phyloP scores from a whole-genome alignment of 2,329 filamentous ascomycete genomes.

The Biscogniauxia sp. region DNA sequence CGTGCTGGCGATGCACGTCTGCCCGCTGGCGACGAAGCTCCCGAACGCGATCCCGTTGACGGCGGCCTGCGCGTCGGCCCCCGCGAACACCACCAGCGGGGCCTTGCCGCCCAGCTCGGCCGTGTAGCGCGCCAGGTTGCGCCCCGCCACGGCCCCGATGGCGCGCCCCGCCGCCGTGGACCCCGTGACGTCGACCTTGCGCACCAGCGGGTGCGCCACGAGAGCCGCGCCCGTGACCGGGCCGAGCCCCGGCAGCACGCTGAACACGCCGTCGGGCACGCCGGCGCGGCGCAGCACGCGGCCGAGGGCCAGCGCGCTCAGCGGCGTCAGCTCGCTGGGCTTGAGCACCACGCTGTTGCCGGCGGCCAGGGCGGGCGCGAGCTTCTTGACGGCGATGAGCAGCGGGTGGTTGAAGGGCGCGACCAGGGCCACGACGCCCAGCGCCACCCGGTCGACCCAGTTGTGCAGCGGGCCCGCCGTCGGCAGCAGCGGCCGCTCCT shows the following conservation, averaged over 20 bases:
- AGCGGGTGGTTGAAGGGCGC: constrained; percentile 60
- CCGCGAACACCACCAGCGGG: constrained; percentile 64
- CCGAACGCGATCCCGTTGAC: constrained; percentile 67
- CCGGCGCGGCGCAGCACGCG: constrained; percentile 63
- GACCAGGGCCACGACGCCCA: constrained; percentile 57
- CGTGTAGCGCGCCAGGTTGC: constrained; percentile 67
- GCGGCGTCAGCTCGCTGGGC: constrained; percentile 60
- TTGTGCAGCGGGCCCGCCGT: constrained; percentile 61
- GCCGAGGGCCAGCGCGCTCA: constrained; percentile 59
- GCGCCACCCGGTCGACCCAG: constrained; percentile 52
- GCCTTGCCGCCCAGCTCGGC: constrained; percentile 72
- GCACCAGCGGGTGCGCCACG: constrained; percentile 48
- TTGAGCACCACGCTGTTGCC: constrained; percentile 62
- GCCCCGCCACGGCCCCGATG: constrained; percentile 64
- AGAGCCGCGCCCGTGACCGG: constrained; percentile 51
- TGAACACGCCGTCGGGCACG: constrained; percentile 68
- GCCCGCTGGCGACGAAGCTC: constrained; percentile 54
- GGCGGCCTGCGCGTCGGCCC: constrained; percentile 63
- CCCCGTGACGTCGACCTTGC: constrained; percentile 74
- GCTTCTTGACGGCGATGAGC: constrained; percentile 58
- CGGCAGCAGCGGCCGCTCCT: constrained; percentile 64
- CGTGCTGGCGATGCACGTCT: constrained; percentile 67
- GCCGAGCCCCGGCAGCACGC: constrained; percentile 57
- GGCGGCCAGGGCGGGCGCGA: constrained; percentile 58
- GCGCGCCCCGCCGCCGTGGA: constrained; percentile 68